Evolutionary conservation across 2,329 filamentous ascomycete species (phyloP), one percentile per base, ranked within the genome.

Genomic region (Capronia epimyces): DNA sequence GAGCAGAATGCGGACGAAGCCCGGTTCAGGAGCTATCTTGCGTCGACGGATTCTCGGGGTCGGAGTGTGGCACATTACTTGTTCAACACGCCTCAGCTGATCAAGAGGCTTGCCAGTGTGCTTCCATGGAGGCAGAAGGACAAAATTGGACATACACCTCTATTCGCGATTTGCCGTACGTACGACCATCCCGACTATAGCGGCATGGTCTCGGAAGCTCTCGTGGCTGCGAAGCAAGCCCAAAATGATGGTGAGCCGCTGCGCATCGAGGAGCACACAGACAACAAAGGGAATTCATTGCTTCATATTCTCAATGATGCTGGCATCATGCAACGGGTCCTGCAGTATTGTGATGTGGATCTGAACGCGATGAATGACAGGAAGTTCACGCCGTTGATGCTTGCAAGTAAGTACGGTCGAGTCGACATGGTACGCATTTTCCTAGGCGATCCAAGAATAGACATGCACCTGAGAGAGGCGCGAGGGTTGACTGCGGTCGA

Each of bases 351-450:
- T 69, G 93, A 98, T 60, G 86, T 89, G n/a, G 89, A 98, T 64
- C 87, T 91, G 49, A 98, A 98, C 69, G 90, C 91, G 7, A 86
- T 84, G 7, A 98, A 98, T 64, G 90, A 97, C 62, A 95, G 89
- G 71, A 85, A 82, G 42, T 97, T 98, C 65, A 98, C 94, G 0
- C 84, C 93, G 1, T 75, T 98, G 50, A 98, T 98, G 93, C 86
- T 98, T 56, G 91, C 91, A 6, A 97, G 91, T 77, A 98, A 98
- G 67, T 98, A 97, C 65, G 93, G 93, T 27, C 82, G 93, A 56
- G 86, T 95, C 47, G 93, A 97, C 62, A 88, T 95, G 75, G 91
- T 98, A 15, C 79, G 90, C 52, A 83, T 84, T 8, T 76, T 98
- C 4, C 97, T 95, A 67, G 80, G 84, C 36, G 93, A 98, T 65